Base-by-base conservation (phyloP, 2,329 filamentous ascomycete species). In the Hypoxylon sp. region DNA sequence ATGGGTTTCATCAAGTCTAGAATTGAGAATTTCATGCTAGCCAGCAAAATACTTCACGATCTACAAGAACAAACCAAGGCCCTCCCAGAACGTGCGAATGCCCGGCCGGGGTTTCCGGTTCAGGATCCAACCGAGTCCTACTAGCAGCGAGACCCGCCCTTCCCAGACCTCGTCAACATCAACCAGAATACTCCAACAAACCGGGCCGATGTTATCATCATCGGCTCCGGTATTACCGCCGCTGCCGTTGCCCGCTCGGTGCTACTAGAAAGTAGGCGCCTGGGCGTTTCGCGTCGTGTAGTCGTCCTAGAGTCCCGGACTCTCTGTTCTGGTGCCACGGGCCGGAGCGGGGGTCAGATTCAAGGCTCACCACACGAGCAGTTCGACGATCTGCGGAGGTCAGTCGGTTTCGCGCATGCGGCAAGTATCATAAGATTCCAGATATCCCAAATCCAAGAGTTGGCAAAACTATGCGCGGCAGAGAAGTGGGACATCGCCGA, bases 171-270 rank as follows among this genome's bases (percentile, higher is more conserved):
- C 10, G 78, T 80, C 53, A 69, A 81, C 52, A 72, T 76, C 2
- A 76, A 76, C 33, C 79, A 78, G 2, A 67, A 74, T 1, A 64
- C 67, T 1, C 72, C 85, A 6, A 82, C 83, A 0, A 48, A 71
- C 1, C 73, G 78, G 5, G 82, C 81, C 5, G 86, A 88, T 63
- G 75, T 87, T 1, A 81, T 85, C 17, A 81, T 88, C 44, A 83
- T 88, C 68, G 86, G 87, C 22, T 87, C 85, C 37, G 87, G 87
- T 1, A 87, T 88, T 65, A 84, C 85, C 1, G 85, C 81, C 9
- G 81, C 80, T 2, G 79, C 80, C 19, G 75, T 83, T 14, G 82
- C 81, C 3, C 73, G 79, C 19, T 77, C 79, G 3, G 60, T 81
- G 2, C 72, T 80, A 26, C 55, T 70, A 22, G 71, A 73, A 29